Evolutionary conservation across 345 rosid species (phyloP), one percentile per base, ranked within the genome.

Genomic region (Lepidium didymum): DNA sequence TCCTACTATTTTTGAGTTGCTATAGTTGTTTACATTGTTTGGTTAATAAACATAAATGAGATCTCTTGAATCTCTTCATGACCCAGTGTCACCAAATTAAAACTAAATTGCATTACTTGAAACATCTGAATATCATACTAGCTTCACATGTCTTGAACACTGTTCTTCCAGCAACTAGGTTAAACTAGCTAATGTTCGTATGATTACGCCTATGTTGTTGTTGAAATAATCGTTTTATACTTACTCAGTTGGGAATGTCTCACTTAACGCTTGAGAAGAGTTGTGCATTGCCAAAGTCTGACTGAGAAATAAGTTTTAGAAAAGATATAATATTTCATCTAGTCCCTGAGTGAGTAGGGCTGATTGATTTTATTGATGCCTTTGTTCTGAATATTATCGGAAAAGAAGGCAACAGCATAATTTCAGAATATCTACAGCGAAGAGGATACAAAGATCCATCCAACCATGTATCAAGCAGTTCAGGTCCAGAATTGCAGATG

Each of bases 301-400:
- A 54, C 42, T 33, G 23, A 54, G 23, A 42, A 14, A 19, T 8
- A 42, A 42, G 15, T 36, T 36, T 56, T 27, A 19, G 31, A 10
- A 56, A 56, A 19, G 16, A 21, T 37, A 21, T 18, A 4, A 41
- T 50, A 25, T 8, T 7, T 38, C 13, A 53, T 54, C 42, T 63
- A 43, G 47, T 52, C 31, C 29, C n/a, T 10, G 3, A 59, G 51
- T 31, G 16, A 11, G 38, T 54, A 35, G 7, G 12, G 29, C 52
- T 65, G 49, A 73, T 21, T 41, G 40, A 15, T 51, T 51, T 53
- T 34, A 13, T 60, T 53, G 46, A 45, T 62, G 45, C 0, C 14
- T 45, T 23, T 33, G 18, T 77, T 68, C 87, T 88, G 98, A 93
- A 87, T 77, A 88, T 90, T 67, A 79, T 93, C 2, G 97, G 96